phyloP scores from a whole-genome alignment of 345 rosid species.

The Hypericum perforatum region DNA sequence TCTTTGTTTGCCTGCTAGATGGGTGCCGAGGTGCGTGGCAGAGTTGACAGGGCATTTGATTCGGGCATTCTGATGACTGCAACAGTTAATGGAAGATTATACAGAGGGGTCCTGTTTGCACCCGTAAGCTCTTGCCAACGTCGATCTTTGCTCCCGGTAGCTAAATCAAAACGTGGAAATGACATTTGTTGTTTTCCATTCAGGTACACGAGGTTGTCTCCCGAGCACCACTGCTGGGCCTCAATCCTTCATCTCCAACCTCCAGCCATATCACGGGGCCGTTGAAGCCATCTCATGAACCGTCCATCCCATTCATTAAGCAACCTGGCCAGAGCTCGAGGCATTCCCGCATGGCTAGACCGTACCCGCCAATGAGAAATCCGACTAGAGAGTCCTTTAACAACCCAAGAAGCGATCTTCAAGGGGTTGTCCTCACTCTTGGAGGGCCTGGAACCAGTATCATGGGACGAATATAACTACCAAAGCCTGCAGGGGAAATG shows the following conservation, averaged over 20 bases:
- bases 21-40: slow-evolving; percentile 60
- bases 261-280: slow-evolving; percentile 11
- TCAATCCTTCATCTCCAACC: slow-evolving; percentile 17
- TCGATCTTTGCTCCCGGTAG: neutral
- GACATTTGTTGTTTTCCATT: neutral
- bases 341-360: slow-evolving; percentile 14
- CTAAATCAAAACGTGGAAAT: neutral
- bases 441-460: slow-evolving; percentile 58
- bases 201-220: slow-evolving; percentile 29
- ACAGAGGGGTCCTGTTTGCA: slow-evolving; percentile 59
- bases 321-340: slow-evolving; percentile 16
- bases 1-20: slow-evolving; percentile 17
- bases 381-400: too few species aligned
- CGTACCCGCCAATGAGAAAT: too few species aligned
- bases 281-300: slow-evolving; percentile 15
- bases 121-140: slow-evolving; percentile 32
- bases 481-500: too few species aligned
- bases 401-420: slow-evolving; percentile 46
- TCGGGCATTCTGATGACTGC: slow-evolving; percentile 63
- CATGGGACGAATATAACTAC: slow-evolving; percentile 2
- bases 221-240: slow-evolving; percentile 19
- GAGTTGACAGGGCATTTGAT: slow-evolving; percentile 65
- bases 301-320: slow-evolving; percentile 4
- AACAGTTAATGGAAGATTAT: slow-evolving; percentile 48
- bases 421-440: slow-evolving; percentile 57